Conservation (phyloP, 768 basidiomycete genomes). For the Pleurotus pulmonarius region DNA sequence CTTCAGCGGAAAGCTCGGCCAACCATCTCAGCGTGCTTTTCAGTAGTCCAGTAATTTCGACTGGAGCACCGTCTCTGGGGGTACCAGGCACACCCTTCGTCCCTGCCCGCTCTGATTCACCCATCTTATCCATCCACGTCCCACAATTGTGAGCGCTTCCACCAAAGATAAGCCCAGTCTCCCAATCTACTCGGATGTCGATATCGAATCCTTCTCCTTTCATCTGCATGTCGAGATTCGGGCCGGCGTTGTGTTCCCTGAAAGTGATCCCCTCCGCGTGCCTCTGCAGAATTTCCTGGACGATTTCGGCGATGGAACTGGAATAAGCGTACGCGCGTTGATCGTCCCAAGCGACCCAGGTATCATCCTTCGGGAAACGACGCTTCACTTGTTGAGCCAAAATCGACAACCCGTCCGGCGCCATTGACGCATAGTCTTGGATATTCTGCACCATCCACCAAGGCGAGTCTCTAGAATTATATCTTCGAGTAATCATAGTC, state of each 20-base stretch:
- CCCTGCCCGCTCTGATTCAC: constrained; percentile 85
- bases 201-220: constrained; percentile 89
- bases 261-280: constrained; percentile 92
- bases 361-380: constrained; percentile 93
- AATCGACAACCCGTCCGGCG: constrained; percentile 80
- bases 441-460: constrained; percentile 99
- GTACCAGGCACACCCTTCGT: constrained; percentile 96
- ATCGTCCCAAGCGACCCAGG: constrained; percentile 92
- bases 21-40: constrained; percentile 95
- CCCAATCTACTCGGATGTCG: constrained; percentile 93
- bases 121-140: constrained; percentile 99
- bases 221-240: constrained; percentile 98
- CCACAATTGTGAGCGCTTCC: constrained; percentile 87
- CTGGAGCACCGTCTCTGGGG: constrained; percentile 91
- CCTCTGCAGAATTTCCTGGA: constrained; percentile 94
- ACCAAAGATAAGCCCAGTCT: constrained; percentile 84
- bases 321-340: constrained; percentile 76
- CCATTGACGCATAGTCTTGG: constrained; percentile 84
- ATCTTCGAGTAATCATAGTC: constrained; percentile 38
- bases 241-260: constrained; percentile 94
- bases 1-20: constrained; percentile 54
- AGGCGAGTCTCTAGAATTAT: constrained; percentile 96
- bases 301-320: constrained; percentile 86
- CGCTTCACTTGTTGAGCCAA: constrained; percentile 81
- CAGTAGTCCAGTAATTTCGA: constrained; percentile 91